Percentiles rank a stretch among this genome's conserved stretches.
These are phyloP conservation scores for Theileria orientalis DNA, from an alignment of 169 alveolate species.

Conservation along the genomic window DNA sequence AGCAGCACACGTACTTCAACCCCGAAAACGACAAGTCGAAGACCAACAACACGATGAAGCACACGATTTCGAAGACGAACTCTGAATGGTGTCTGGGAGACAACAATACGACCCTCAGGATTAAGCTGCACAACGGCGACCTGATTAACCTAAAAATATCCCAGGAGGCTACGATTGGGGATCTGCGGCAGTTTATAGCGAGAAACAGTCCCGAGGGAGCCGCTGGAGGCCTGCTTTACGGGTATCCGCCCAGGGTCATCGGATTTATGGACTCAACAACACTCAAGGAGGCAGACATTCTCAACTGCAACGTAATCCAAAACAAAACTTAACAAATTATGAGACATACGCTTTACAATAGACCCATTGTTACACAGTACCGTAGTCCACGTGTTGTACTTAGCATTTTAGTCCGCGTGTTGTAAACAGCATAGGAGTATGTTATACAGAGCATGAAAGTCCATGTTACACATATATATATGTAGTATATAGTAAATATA, in stretches of 20 bases:
- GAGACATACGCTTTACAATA: too few relatives aligned
- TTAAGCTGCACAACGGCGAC: slow-evolving; percentile 11
- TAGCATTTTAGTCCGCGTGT: too few relatives aligned
- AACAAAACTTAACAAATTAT: too few relatives aligned
- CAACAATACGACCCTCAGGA: slow-evolving; percentile 13
- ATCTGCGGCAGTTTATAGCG: slow-evolving; percentile 17
- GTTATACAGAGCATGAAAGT: too few relatives aligned
- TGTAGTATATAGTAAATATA: too few relatives aligned
- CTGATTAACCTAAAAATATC: slow-evolving; percentile 34
- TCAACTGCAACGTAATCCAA: slow-evolving; percentile 46
- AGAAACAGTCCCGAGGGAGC: neutral
- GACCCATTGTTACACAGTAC: too few relatives aligned
- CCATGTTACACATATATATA: too few relatives aligned
- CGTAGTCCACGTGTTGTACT: too few relatives aligned
- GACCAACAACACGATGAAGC: neutral
- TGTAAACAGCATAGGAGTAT: too few relatives aligned
- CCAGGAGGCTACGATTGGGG: slow-evolving; percentile 34
- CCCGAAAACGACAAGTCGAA: neutral
- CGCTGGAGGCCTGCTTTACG: slow-evolving; percentile 11
- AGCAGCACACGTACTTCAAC: slow-evolving; percentile 2
- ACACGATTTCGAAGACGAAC: neutral
- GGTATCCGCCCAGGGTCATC: slow-evolving; percentile 51
- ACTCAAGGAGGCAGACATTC: slow-evolving; percentile 30
- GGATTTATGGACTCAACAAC: slow-evolving; percentile 21
- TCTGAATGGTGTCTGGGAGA: slow-evolving; percentile 7